Conservation (phyloP, 495 filamentous ascomycete species). For the Penicillium paxilli region DNA sequence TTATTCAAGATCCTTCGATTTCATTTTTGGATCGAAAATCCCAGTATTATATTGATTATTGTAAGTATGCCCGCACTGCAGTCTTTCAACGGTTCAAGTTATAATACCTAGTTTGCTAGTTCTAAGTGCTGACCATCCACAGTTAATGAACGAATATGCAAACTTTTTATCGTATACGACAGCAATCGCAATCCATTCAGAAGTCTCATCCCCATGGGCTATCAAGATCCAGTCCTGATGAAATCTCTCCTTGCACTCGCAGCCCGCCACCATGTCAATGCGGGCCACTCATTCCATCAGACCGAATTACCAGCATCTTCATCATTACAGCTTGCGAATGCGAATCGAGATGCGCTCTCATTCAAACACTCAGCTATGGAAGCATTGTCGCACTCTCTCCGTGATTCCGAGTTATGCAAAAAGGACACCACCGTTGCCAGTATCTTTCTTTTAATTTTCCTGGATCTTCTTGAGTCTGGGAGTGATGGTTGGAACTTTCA, state of each 20-base stretch:
- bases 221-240: constrained; percentile 46
- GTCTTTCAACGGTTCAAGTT: too few relatives aligned
- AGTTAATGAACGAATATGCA: constrained; percentile 55
- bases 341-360: constrained; percentile 44
- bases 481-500: constrained; percentile 56
- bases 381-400: constrained; percentile 35
- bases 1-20: constrained; percentile 38
- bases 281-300: constrained; percentile 25
- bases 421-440: constrained; percentile 46
- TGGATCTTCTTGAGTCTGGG: constrained; percentile 58
- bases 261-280: constrained; percentile 53
- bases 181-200: constrained; percentile 55
- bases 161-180: constrained; percentile 56
- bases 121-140: constrained; percentile 4
- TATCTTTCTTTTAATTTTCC: constrained; percentile 57
- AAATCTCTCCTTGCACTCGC: constrained; percentile 54
- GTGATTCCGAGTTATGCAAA: constrained; percentile 17
- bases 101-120: too few relatives aligned
- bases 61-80: constrained; percentile 24
- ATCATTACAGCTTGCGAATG: constrained; percentile 11
- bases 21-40: constrained; percentile 32
- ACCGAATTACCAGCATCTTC: constrained; percentile 9
- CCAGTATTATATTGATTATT: constrained; percentile 52
- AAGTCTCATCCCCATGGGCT: constrained; percentile 47
- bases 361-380: constrained; percentile 53